phyloP scores from a whole-genome alignment of 192 early-diverging fungal species.

The Rhizophagus sp. region DNA sequence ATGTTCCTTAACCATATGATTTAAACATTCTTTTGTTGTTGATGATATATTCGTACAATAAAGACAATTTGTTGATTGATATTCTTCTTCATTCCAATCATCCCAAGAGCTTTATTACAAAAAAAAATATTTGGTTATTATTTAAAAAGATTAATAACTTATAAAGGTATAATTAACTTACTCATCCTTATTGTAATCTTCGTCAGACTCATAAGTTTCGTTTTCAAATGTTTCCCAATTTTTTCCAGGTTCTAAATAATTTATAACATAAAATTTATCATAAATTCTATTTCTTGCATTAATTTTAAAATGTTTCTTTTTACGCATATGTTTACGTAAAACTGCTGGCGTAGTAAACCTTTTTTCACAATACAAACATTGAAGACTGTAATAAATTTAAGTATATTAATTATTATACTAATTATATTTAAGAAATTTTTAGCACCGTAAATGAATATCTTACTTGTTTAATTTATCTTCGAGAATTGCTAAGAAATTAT shows the following conservation, averaged over 20 bases:
- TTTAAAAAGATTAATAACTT: neutral
- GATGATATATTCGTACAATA: slow-evolving; percentile 70
- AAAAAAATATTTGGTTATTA: neutral
- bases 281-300: slow-evolving; percentile 86
- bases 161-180: slow-evolving; percentile 38
- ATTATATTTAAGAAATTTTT: neutral
- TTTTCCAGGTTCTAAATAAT: slow-evolving; percentile 87
- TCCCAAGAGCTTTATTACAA: slow-evolving; percentile 64
- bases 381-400: slow-evolving; percentile 45
- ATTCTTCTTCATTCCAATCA: slow-evolving; percentile 75
- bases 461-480: slow-evolving; percentile 69
- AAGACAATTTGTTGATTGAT: slow-evolving; percentile 74
- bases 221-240: slow-evolving; percentile 90
- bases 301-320: slow-evolving; percentile 98
- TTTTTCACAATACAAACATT: slow-evolving; percentile 95
- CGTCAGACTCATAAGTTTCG: slow-evolving; percentile 75
- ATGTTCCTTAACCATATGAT: slow-evolving; percentile 76
- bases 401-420: neutral
- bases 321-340: slow-evolving; percentile 95
- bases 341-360: slow-evolving; percentile 85
- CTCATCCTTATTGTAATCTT: slow-evolving; percentile 62
- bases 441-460: neutral
- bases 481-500: slow-evolving; percentile 78
- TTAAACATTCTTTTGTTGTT: slow-evolving; percentile 60
- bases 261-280: slow-evolving; percentile 93